Conservation (phyloP, 192 early-diverging fungal species). For the Kappamyces sp. region DNA sequence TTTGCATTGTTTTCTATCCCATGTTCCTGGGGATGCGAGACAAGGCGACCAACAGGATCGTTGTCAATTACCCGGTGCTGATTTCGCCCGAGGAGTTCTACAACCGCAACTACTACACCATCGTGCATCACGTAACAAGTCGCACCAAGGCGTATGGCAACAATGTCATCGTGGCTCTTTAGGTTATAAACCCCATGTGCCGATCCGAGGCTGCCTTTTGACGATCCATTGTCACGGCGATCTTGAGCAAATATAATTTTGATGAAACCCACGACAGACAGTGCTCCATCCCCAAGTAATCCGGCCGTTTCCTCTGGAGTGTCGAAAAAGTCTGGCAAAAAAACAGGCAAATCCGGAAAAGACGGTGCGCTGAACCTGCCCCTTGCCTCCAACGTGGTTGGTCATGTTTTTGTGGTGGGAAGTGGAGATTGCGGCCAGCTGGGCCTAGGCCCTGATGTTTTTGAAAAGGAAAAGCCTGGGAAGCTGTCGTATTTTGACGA, state of each 20-base stretch:
- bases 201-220: too few relatives aligned
- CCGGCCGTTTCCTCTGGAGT: neutral
- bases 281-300: too few relatives aligned
- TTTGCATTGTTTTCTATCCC: slow-evolving; percentile 41
- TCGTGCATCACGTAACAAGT: too few relatives aligned
- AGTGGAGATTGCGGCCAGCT: slow-evolving; percentile 87
- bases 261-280: too few relatives aligned
- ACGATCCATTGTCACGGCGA: too few relatives aligned
- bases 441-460: slow-evolving; percentile 75
- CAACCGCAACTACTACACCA: too few relatives aligned
- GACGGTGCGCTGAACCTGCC: neutral
- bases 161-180: too few relatives aligned
- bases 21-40: slow-evolving; percentile 14
- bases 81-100: too few relatives aligned
- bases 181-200: too few relatives aligned
- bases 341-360: slow-evolving; percentile 1
- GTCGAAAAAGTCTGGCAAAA: neutral
- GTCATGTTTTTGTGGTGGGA: slow-evolving; percentile 77
- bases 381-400: slow-evolving; percentile 28
- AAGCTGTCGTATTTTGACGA: slow-evolving; percentile 60
- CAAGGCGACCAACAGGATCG: slow-evolving; percentile 12
- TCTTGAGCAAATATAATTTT: too few relatives aligned
- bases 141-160: too few relatives aligned
- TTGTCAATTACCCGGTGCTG: slow-evolving; percentile 19
- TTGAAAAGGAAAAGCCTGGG: slow-evolving; percentile 73